Percentiles rank a stretch among this genome's conserved stretches.
Conservation (phyloP, 2,329 filamentous ascomycete genomes). For the Beauveria sp. region DNA sequence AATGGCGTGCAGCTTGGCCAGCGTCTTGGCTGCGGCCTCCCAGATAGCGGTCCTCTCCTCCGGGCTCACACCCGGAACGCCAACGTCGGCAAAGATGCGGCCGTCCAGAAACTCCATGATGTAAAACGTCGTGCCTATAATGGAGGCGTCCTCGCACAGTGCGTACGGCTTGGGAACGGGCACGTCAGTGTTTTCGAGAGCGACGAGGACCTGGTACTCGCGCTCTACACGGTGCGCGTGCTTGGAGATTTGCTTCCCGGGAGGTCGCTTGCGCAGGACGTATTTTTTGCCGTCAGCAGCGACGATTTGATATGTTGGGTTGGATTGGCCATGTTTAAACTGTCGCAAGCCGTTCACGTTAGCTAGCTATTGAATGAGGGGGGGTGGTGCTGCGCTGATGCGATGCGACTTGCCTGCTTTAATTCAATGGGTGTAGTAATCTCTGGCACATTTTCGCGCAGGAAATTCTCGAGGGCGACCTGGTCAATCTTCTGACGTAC, state of each 20-base stretch:
- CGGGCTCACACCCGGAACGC: conserved; percentile 61
- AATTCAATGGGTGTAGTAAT: conserved; percentile 5
- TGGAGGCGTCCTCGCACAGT: conserved; percentile 65
- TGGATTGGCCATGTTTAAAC: conserved; percentile 11
- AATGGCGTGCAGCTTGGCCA: conserved; percentile 75
- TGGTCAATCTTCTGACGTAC: conserved; percentile 11
- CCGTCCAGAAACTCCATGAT: conserved; percentile 87
- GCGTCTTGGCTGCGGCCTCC: conserved; percentile 67
- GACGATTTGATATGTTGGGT: conserved; percentile 9
- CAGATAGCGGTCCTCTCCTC: conserved; percentile 67
- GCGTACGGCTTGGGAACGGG: conserved; percentile 71
- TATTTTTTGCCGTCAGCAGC: neutral
- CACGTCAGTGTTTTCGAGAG: conserved; percentile 64
- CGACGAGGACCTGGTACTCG: conserved; percentile 76
- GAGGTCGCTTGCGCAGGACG: conserved; percentile 88
- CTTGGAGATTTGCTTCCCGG: conserved; percentile 74
- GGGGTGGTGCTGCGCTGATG: no score
- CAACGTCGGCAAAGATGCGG: conserved; percentile 75
- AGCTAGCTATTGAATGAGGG: neutral
- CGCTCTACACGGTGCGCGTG: conserved; percentile 87
- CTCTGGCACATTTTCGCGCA: conserved; percentile 4
- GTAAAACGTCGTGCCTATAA: conserved; percentile 86
- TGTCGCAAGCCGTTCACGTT: neutral
- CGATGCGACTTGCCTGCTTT: neutral
- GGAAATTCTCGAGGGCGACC: neutral